phyloP scores from a whole-genome alignment of 164 flowering plant species.

The Houttuynia cordata region DNA sequence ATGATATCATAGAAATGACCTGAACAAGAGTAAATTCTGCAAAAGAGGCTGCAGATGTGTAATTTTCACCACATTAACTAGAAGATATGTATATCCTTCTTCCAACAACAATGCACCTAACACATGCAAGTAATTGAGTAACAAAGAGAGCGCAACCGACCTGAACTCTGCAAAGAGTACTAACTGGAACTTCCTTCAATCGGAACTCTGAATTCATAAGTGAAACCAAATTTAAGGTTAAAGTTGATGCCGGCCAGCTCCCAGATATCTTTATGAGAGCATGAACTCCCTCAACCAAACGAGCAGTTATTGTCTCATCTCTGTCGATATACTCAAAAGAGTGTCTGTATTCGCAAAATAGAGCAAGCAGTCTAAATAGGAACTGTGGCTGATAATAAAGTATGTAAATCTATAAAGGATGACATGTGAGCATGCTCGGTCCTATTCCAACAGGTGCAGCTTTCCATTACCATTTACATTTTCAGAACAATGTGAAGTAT shows the following conservation, averaged over 20 bases:
- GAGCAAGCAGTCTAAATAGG: neutral
- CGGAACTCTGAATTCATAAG: conserved; percentile 42
- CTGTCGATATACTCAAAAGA: conserved; percentile 55
- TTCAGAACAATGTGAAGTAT: too few species aligned
- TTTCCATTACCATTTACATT: too few species aligned
- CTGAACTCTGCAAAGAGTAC: conserved; percentile 63
- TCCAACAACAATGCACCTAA: neutral
- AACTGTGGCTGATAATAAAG: neutral
- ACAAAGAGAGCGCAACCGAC: conserved; percentile 21
- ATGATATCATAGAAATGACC: too few species aligned
- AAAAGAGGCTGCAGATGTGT: too few species aligned
- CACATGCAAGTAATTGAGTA: neutral
- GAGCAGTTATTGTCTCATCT: conserved; percentile 57
- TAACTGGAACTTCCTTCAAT: conserved; percentile 37
- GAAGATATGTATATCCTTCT: too few species aligned
- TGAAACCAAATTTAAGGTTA: conserved; percentile 50
- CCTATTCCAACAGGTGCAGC: too few species aligned
- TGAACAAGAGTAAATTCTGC: too few species aligned
- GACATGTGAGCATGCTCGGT: too few species aligned
- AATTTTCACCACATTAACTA: too few species aligned
- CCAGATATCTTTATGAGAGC: conserved; percentile 58
- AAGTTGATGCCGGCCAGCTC: conserved; percentile 58
- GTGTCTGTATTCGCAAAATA: conserved; percentile 31
- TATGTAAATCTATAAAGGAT: neutral
- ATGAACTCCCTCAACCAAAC: conserved; percentile 49